Percentiles rank a stretch among this genome's conserved stretches.
These are phyloP conservation scores for Botrytis tulipae DNA, from an alignment of 2,329 filamentous ascomycete species.

Conservation along the genomic window DNA sequence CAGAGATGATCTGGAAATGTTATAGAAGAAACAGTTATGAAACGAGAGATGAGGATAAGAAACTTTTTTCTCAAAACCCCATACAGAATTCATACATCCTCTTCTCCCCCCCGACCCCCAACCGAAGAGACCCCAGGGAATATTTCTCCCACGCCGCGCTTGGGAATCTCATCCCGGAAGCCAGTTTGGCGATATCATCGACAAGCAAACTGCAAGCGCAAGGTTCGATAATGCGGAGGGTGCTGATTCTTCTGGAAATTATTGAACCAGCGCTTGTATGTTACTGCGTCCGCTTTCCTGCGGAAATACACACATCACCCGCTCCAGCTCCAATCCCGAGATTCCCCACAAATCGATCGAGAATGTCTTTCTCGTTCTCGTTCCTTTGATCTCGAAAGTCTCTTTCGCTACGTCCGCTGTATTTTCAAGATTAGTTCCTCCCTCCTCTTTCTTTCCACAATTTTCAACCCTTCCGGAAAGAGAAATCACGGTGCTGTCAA, in stretches of 20 bases:
- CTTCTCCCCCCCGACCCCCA: background rate
- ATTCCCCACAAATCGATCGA: background rate
- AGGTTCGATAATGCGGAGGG: background rate
- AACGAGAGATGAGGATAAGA: no score
- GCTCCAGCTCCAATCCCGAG: no score
- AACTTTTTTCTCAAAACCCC: no score
- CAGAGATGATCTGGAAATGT: background rate
- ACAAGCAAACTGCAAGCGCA: background rate
- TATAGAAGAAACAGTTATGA: no score
- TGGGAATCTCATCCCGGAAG: background rate
- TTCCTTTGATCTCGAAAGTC: background rate
- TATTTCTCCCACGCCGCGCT: background rate
- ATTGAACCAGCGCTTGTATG: background rate
- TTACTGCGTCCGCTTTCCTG: background rate
- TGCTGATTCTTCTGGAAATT: background rate
- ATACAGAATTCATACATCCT: background rate
- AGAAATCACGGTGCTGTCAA: background rate
- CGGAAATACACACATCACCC: background rate
- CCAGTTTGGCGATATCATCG: background rate
- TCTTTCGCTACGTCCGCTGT: background rate
- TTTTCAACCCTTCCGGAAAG: no score
- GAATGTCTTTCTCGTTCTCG: background rate
- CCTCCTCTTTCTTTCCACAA: background rate
- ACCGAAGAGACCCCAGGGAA: no score
- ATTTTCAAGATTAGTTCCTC: background rate